Conservation (phyloP, 257 asterid species). For the Gentiana macrophylla region DNA sequence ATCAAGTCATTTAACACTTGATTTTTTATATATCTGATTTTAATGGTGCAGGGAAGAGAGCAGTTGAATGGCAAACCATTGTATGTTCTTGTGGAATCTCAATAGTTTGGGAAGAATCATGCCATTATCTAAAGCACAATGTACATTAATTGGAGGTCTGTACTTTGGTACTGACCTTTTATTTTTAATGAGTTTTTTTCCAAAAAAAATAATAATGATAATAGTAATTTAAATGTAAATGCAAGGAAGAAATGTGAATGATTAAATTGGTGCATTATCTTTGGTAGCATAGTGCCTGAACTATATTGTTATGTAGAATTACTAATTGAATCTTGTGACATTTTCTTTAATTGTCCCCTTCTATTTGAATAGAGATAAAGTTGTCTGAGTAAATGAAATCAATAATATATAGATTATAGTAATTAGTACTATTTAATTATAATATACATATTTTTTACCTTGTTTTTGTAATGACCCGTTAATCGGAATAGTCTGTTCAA, state of each 20-base stretch:
- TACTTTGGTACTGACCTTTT: background rate
- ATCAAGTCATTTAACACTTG: no score
- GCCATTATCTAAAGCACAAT: constrained; percentile 7
- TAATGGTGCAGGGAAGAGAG: constrained; percentile 43
- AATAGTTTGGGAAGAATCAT: constrained; percentile 15
- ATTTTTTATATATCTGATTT: background rate
- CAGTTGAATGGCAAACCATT: constrained; percentile 64
- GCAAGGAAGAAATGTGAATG: no score
- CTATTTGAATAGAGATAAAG: no score
- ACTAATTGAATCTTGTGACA: background rate
- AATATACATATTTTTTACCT: no score
- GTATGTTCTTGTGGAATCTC: constrained; percentile 61
- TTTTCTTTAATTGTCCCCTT: background rate
- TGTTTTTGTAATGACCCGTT: no score
- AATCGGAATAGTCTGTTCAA: no score
- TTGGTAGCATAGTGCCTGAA: constrained; percentile 2
- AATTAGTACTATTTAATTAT: no score
- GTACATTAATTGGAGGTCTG: constrained; percentile 16
- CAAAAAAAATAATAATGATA: no score
- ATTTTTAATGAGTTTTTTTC: constrained; percentile 6
- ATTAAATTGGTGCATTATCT: constrained; percentile 5
- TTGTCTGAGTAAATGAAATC: no score
- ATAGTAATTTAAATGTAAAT: no score
- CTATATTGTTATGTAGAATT: constrained; percentile 2
- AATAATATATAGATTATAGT: no score